Base-by-base conservation (phyloP, 176 grass and related monocot genomes). In the Chrysopogon serrulatus region DNA sequence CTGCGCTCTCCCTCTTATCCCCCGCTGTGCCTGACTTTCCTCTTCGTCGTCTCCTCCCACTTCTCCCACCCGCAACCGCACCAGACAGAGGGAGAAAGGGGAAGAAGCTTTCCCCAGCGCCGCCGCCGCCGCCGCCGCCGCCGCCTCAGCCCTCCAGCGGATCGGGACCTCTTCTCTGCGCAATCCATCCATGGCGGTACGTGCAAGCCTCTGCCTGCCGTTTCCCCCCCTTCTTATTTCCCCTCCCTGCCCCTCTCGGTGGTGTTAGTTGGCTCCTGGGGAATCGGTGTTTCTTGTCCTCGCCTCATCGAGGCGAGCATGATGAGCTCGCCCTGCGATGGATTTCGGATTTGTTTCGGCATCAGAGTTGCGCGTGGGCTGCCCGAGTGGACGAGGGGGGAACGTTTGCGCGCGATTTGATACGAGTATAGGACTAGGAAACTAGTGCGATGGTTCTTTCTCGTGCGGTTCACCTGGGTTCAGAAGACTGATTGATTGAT, bases 181-280 rank as follows among this genome's bases (percentile, higher is more conserved):
- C 60, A n/a, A 15, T 45, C 77, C 62, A 68, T 81, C 86, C 82
- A 94, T 94, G 92, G 86, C 92, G 88, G 92, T 91, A 71, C 73
- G 92, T 43, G 17, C 36, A 5, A 27, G 45, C 26, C n/a, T 54
- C 40, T 37, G n/a, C 41, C 51, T 31, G 6, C 2, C 1, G 18
- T 39, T 12, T 18, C 2, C 10, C 54, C 1, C 7, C 11, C 1
- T 6, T 10, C 0, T 1, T 19, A 1, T 15, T 6, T 2, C 33
- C 1, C 36, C 21, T 3, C 12, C 54, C 10, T 7, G 10, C 10
- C 11, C 24, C 5, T 4, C 28, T n/a, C 23, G 73, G 57, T 5
- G 76, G 0, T 53, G 44, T 10, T 74, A 23, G 45, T 5, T 4
- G 27, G n/a, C n/a, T n/a, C n/a, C n/a, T 36, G 65, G 32, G 36